Evolutionary conservation across 805 yeast genomes (phyloP).

Genomic region (Citeromyces matritensis): DNA sequence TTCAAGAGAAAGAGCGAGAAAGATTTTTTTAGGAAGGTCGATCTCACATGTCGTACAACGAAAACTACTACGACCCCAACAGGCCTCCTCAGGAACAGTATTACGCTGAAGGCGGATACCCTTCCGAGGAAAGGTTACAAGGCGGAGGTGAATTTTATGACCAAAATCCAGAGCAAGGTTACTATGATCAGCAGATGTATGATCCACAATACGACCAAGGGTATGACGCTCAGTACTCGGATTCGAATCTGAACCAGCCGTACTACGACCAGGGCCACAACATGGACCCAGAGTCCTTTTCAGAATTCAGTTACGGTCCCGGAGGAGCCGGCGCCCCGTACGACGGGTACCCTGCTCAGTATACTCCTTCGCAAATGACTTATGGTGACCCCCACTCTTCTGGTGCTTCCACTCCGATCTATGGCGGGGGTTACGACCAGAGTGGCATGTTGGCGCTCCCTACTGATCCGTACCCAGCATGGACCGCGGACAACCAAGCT

Average conservation of each 20-base stretch:
- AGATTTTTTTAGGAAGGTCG: no score
- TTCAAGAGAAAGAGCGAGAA: no score
- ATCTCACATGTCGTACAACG: slow-evolving; percentile 43
- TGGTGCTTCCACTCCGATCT: slow-evolving; percentile 90
- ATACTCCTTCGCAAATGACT: slow-evolving; percentile 78
- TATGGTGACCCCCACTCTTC: slow-evolving; percentile 78
- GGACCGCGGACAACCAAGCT: slow-evolving; percentile 94
- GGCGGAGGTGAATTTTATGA: slow-evolving; percentile 13
- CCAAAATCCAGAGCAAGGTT: slow-evolving; percentile 14
- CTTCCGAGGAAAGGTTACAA: slow-evolving; percentile 6
- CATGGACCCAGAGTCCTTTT: slow-evolving; percentile 39
- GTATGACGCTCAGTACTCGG: slow-evolving; percentile 14
- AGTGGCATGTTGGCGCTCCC: slow-evolving; percentile 48
- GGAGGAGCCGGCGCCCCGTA: slow-evolving; percentile 44
- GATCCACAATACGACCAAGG: slow-evolving; percentile 9
- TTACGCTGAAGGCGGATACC: slow-evolving; percentile 15
- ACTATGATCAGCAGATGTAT: slow-evolving; percentile 29
- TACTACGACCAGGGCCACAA: slow-evolving; percentile 37
- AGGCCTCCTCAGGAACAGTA: slow-evolving; percentile 15
- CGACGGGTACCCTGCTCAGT: slow-evolving; percentile 51
- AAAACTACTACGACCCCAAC: slow-evolving; percentile 32
- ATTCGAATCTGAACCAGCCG: slow-evolving; percentile 20
- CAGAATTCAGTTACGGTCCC: slow-evolving; percentile 44
- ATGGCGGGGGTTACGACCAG: slow-evolving; percentile 36
- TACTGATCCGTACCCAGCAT: slow-evolving; percentile 95